Percentiles rank a stretch among this genome's conserved stretches.
Evolutionary conservation across 352 stramenopile species (phyloP).

Genomic region (Pythium phragmitis): DNA sequence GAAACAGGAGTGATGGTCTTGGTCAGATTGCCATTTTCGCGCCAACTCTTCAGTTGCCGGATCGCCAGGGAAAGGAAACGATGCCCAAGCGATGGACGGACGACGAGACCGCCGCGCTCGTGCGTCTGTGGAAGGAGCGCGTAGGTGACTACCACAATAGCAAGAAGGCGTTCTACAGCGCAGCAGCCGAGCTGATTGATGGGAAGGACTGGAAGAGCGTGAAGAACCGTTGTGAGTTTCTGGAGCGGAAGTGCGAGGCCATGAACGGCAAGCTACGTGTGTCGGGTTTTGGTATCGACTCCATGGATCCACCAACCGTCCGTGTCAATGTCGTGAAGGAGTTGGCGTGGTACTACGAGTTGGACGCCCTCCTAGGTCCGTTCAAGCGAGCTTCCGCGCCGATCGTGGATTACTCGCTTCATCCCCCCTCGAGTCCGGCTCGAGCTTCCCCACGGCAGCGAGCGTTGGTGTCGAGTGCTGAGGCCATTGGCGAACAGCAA

Average conservation of each 20-base stretch:
- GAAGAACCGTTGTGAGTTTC: slow-evolving; percentile 6
- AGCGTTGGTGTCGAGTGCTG: not conserved
- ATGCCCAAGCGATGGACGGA: not conserved
- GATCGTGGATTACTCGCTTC: not conserved
- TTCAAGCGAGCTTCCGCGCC: not conserved
- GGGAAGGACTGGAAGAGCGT: slow-evolving; percentile 1
- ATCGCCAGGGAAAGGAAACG: not conserved
- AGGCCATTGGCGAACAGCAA: not conserved
- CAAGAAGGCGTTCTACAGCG: slow-evolving; percentile 1
- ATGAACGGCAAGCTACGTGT: not conserved
- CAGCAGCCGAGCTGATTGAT: not conserved
- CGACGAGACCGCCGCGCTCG: not conserved
- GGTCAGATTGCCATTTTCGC: not conserved
- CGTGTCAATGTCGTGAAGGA: not conserved
- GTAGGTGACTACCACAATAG: not conserved
- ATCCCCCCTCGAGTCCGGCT: not conserved
- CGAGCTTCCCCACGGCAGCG: not conserved
- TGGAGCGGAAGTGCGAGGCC: slow-evolving; percentile 1
- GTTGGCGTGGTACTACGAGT: not conserved
- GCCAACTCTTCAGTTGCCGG: not conserved
- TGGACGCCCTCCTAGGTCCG: not conserved
- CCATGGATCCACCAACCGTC: not conserved
- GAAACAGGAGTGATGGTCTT: not conserved
- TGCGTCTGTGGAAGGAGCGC: not conserved
- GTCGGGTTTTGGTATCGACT: not conserved